A percentile compares a stretch with the other conserved stretches of the same genome.
Evolutionary conservation across 1,284 basidiomycete species (phyloP).

Genomic region (Pseudozyma tsukubaensis): DNA sequence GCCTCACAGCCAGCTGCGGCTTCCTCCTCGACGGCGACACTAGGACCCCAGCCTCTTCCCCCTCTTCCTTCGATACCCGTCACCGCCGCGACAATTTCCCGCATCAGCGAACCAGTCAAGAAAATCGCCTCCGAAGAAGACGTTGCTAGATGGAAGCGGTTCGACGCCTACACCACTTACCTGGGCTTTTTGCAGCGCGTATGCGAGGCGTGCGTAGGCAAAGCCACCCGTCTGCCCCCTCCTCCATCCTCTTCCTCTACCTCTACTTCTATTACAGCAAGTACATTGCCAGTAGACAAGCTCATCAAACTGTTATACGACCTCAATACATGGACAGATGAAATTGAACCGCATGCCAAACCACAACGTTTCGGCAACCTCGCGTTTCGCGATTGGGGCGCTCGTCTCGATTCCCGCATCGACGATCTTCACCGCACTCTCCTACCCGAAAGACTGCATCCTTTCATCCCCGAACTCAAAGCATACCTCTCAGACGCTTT

Average conservation of each 20-base stretch:
- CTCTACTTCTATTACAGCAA: background rate
- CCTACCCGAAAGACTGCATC: conserved; percentile 72
- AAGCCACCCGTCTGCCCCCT: conserved; percentile 37
- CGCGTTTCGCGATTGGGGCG: conserved; percentile 88
- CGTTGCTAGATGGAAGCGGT: conserved; percentile 61
- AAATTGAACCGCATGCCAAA: conserved; percentile 81
- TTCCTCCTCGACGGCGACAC: conserved; percentile 26
- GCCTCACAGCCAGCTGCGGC: conserved; percentile 1
- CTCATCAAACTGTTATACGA: conserved; percentile 76
- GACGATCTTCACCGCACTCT: conserved; percentile 64
- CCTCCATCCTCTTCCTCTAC: background rate
- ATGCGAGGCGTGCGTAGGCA: conserved; percentile 61
- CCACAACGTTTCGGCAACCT: conserved; percentile 95
- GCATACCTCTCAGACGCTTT: conserved; percentile 87
- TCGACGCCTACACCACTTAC: conserved; percentile 57
- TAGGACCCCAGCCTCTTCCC: conserved; percentile 37
- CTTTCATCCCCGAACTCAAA: conserved; percentile 75
- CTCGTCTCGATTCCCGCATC: conserved; percentile 74
- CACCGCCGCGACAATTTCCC: conserved; percentile 9
- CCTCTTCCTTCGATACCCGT: conserved; percentile 36
- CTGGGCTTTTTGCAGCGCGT: conserved; percentile 65
- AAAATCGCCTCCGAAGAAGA: conserved; percentile 66
- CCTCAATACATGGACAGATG: conserved; percentile 82
- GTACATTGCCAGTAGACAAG: conserved; percentile 60
- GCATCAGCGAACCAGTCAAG: conserved; percentile 48